These are phyloP conservation scores for Salix caprea DNA, from an alignment of 345 rosid species.

Conservation along the genomic window DNA sequence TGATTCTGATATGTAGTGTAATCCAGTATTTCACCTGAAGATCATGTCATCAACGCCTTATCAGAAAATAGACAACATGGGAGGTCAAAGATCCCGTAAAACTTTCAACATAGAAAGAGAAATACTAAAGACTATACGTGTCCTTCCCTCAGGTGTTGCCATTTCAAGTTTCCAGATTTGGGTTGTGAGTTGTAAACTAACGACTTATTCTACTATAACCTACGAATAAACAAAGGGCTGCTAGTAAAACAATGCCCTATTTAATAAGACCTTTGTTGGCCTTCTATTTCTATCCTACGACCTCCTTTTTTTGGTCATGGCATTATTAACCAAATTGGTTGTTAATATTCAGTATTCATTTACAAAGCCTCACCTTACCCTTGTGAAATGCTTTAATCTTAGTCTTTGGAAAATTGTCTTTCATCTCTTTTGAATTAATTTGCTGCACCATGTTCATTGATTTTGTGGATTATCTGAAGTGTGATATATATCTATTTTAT, in stretches of 20 bases:
- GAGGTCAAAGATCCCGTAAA: neutral
- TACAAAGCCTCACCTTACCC: no score
- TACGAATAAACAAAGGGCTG: neutral
- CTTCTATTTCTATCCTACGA: neutral
- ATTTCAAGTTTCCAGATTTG: neutral
- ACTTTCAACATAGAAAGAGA: neutral
- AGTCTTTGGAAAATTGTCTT: no score
- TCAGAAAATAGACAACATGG: neutral
- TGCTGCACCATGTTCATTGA: no score
- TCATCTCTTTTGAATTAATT: no score
- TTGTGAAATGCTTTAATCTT: no score
- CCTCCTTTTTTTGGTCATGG: neutral
- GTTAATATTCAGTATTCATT: no score
- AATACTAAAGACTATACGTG: neutral
- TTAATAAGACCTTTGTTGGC: neutral
- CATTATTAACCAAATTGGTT: neutral
- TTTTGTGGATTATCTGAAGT: no score
- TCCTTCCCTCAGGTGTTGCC: neutral
- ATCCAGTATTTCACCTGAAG: slow-evolving; percentile 7
- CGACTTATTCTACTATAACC: neutral
- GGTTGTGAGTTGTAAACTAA: neutral
- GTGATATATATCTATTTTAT: neutral
- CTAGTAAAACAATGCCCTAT: neutral
- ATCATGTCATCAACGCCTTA: neutral
- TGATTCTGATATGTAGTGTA: neutral